Evolutionary conservation across 345 rosid species (phyloP).

Genomic region (Kernera saxatilis): DNA sequence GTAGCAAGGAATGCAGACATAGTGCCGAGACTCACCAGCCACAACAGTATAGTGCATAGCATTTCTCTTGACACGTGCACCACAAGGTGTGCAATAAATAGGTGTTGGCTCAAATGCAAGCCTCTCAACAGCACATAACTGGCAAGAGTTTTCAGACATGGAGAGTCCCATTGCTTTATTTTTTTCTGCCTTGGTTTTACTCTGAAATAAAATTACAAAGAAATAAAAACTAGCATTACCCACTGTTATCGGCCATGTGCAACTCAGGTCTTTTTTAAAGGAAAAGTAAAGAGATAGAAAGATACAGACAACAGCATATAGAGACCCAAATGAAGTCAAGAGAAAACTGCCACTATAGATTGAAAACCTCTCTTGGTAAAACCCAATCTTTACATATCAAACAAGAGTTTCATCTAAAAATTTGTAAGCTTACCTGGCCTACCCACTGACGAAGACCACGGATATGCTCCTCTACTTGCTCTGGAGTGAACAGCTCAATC

Average conservation of each 20-base stretch:
- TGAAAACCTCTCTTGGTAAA: constrained; percentile 2
- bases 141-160: constrained; percentile 98
- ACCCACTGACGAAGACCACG: constrained; percentile 95
- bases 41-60: constrained; percentile 89
- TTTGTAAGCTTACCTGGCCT: constrained; percentile 64
- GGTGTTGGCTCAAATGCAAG: constrained; percentile 99
- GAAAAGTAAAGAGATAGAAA: background rate
- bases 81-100: constrained; percentile 88
- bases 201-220: constrained; percentile 41
- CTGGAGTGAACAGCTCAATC: constrained; percentile 93
- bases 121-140: constrained; percentile 98
- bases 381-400: constrained; percentile 9
- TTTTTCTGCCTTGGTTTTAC: constrained; percentile 94
- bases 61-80: constrained; percentile 95
- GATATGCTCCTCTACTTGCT: constrained; percentile 93
- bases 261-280: background rate
- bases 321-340: background rate
- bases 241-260: background rate
- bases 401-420: constrained; percentile 12
- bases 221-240: constrained; percentile 7
- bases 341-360: background rate
- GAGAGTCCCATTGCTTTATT: constrained; percentile 93
- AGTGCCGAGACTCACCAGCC: constrained; percentile 87
- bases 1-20: constrained; percentile 90
- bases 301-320: background rate